A percentile compares a stretch with the other conserved stretches of the same genome.
phyloP scores from a whole-genome alignment of 2,329 filamentous ascomycete species.

The Colletotrichum lentis region DNA sequence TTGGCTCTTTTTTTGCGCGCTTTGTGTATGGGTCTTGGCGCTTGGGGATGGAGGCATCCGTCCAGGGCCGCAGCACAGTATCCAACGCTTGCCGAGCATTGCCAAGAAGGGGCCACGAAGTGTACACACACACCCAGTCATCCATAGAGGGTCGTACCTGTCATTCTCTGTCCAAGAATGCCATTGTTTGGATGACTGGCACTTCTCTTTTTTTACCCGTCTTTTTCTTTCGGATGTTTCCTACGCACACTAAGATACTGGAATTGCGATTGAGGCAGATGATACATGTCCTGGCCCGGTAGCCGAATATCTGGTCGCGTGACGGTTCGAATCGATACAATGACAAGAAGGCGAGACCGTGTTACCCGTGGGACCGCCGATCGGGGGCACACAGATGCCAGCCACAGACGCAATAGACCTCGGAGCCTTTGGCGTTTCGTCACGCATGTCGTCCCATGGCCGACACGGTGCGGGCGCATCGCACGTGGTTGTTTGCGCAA shows the following conservation, averaged over 20 bases:
- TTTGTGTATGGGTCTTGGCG: background rate
- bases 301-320: background rate
- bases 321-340: background rate
- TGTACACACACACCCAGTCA: background rate
- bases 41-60: constrained; percentile 2
- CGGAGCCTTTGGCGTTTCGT: background rate
- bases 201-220: background rate
- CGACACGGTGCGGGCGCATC: background rate
- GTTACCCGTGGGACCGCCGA: background rate
- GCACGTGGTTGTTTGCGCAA: background rate
- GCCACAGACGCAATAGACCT: background rate
- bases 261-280: background rate
- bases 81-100: constrained; percentile 7
- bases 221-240: background rate
- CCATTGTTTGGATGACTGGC: background rate
- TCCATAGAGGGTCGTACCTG: background rate
- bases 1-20: background rate
- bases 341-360: background rate
- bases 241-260: too few species aligned
- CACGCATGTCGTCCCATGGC: background rate
- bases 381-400: background rate
- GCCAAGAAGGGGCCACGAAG: constrained; percentile 30
- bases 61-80: constrained; percentile 7
- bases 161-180: background rate
- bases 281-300: background rate